Evolutionary conservation across 129 eudicot species (phyloP).

Genomic region (Flaveria brownii): DNA sequence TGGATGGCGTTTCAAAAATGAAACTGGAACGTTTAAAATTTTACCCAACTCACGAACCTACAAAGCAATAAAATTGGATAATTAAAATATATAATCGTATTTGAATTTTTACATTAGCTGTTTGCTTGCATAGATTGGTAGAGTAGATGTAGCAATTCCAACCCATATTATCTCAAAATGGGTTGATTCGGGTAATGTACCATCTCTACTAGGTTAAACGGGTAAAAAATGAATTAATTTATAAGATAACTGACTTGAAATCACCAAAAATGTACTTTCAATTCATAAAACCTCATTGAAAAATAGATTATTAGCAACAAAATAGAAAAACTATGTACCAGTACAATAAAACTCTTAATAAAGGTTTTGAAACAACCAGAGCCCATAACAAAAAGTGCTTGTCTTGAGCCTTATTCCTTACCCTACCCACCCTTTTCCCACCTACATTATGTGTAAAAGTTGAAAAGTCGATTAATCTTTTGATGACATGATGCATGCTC

Average conservation of each 20-base stretch:
- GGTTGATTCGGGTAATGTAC: neutral
- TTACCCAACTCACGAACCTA: slow-evolving; percentile 94
- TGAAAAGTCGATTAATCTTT: neutral
- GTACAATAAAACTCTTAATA: too few relatives aligned
- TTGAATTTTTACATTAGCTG: slow-evolving; percentile 31
- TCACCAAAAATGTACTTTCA: neutral
- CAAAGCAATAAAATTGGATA: neutral
- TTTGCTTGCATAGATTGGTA: neutral
- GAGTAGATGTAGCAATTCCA: neutral
- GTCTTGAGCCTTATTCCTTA: too few relatives aligned
- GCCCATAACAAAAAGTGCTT: neutral
- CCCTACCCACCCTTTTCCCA: neutral
- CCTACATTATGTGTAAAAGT: neutral
- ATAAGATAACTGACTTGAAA: too few relatives aligned
- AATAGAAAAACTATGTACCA: too few relatives aligned
- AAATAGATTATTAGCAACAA: too few relatives aligned
- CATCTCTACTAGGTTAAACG: neutral
- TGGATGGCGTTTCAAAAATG: slow-evolving; percentile 85
- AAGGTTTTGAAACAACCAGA: neutral
- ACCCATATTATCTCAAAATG: neutral
- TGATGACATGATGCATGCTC: neutral
- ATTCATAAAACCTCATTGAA: too few relatives aligned
- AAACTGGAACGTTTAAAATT: slow-evolving; percentile 71
- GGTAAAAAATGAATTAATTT: too few relatives aligned
- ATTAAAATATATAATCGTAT: slow-evolving; percentile 40